Evolutionary conservation across 1,284 basidiomycete species (phyloP).

Genomic region (Ustilago nuda): DNA sequence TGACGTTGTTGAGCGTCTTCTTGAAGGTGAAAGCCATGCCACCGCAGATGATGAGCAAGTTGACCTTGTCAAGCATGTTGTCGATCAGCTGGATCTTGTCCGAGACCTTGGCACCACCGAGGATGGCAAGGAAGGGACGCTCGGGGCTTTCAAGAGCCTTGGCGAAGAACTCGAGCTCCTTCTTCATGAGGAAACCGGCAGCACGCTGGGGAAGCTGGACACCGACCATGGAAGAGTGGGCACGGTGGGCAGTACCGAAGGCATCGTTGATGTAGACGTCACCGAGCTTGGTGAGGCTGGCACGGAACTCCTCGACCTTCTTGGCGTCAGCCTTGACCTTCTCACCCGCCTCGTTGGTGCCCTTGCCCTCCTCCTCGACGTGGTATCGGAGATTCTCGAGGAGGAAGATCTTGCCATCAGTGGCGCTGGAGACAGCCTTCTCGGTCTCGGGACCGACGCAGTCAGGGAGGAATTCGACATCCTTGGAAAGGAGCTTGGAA

Average conservation of each 20-base stretch:
- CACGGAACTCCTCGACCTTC: conserved; percentile 85
- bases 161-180: conserved; percentile 98
- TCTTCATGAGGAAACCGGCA: conserved; percentile 96
- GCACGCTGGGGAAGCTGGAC: conserved; percentile 92
- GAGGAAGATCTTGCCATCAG: conserved; percentile 84
- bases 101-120: conserved; percentile 98
- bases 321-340: conserved; percentile 91
- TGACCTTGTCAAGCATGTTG: conserved; percentile 98
- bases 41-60: conserved; percentile 95
- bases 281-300: conserved; percentile 87
- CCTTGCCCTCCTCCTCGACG: conserved; percentile 95
- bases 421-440: conserved; percentile 77
- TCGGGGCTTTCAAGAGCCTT: conserved; percentile 96
- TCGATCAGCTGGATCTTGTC: conserved; percentile 99
- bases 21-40: conserved; percentile 99
- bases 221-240: conserved; percentile 98
- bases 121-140: conserved; percentile 95
- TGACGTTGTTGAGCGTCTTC: conserved; percentile 86
- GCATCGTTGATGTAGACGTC: conserved; percentile 99
- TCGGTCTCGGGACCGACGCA: conserved; percentile 89
- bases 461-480: conserved; percentile 83
- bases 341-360: conserved; percentile 89
- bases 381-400: conserved; percentile 99
- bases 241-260: conserved; percentile 97
- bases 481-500: conserved; percentile 69